Percentiles rank a stretch among this genome's conserved stretches.
Evolutionary conservation across 495 filamentous ascomycete species (phyloP).

Genomic region (Aspergillus leporis): DNA sequence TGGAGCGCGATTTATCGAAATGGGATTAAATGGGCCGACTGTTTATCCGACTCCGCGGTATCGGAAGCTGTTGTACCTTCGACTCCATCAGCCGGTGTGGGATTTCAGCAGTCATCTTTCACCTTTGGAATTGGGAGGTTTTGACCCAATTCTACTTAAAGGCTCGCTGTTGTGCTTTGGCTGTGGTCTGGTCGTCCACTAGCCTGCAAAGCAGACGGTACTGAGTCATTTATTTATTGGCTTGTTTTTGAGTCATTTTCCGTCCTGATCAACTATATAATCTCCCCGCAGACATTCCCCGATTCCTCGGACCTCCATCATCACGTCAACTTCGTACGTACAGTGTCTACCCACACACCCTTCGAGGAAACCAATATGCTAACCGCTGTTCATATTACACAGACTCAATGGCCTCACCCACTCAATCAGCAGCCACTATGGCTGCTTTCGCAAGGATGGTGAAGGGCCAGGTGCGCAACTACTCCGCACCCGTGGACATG

Average conservation of each 20-base stretch:
- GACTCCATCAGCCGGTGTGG: not conserved
- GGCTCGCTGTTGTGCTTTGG: slow-evolving; percentile 5
- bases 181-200: slow-evolving; percentile 13
- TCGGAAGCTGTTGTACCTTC: slow-evolving; percentile 15
- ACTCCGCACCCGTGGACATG: slow-evolving; percentile 62
- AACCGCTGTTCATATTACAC: not conserved
- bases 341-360: not conserved
- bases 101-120: not conserved
- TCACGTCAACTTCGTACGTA: not conserved
- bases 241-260: slow-evolving; percentile 22
- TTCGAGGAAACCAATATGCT: not conserved
- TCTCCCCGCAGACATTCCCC: not conserved
- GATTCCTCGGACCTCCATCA: slow-evolving; percentile 3
- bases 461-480: slow-evolving; percentile 51
- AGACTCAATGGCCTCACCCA: slow-evolving; percentile 29
- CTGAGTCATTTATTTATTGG: slow-evolving; percentile 2
- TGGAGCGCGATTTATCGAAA: slow-evolving; percentile 18
- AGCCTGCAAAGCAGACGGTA: slow-evolving; percentile 4
- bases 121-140: not conserved
- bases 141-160: not conserved
- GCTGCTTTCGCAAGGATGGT: slow-evolving; percentile 41
- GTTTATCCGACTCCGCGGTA: slow-evolving; percentile 42
- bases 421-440: slow-evolving; percentile 36
- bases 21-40: slow-evolving; percentile 17
- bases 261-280: slow-evolving; percentile 6